Evolutionary conservation across 2,329 filamentous ascomycete genomes (phyloP), one percentile per base, ranked within the genome.

Genomic region (Penicillium italicum): DNA sequence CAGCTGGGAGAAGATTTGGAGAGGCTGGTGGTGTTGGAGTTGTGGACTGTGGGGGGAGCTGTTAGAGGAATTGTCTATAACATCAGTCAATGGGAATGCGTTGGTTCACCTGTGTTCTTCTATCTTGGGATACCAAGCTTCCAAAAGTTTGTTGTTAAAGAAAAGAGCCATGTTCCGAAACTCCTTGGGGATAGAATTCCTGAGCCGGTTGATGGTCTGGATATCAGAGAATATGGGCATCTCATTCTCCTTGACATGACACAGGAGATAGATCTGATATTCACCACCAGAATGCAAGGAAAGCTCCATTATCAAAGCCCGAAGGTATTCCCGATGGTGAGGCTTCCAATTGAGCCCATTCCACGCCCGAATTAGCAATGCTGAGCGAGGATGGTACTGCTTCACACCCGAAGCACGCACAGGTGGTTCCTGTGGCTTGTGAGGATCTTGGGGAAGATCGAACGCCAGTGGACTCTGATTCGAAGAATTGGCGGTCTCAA

Each of bases 301-400:
- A 7, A 92, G 77, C 71, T 97, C 92, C 22, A 87, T 84, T 67
- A 97, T 91, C 74, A 96, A 84, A 31, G 91, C 87, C 30, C 92
- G 87, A 34, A 97, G 74, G 66, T 91, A 90, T 72, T 92, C 84
- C 46, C 93, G 80, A 67, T 94, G 90, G 66, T 96, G 89, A 40
- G 88, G 83, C 10, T 85, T 85, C 80, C 91, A 97, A 9, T 84
- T 66, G 63, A 89, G 95, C 63, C 89, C 88, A 62, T 87, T 85
- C 89, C 90, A 96, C 47, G 88, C 88, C 24, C 92, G 84, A 24
- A 97, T 82, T 1, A 97, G 83, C 6, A 97, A 80, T 3, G 90
- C 91, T 0, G 89, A 93, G 22, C 90, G 65, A 14, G 65, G 41
- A 53, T 66, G 60, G 37, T 56, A 55, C n/a, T n/a, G 46, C 40